Percentiles rank a stretch among this genome's conserved stretches.
Evolutionary conservation across 148 eudicot species (phyloP).

Genomic region (Spergularia marina): DNA sequence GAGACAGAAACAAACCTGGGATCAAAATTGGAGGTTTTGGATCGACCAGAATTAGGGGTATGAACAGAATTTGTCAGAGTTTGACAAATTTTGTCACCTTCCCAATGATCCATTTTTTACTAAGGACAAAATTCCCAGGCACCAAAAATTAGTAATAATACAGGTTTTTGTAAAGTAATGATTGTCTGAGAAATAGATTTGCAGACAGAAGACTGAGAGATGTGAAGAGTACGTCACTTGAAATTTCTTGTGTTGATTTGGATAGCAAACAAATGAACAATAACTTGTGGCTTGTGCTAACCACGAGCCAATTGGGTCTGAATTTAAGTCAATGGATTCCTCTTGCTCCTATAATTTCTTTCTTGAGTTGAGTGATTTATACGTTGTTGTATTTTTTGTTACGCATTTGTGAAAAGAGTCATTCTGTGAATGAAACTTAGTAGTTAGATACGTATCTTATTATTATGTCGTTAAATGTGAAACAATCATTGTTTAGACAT

Average conservation of each 20-base stretch:
- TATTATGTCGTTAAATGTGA: too few relatives aligned
- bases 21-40: slow-evolving; percentile 29
- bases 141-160: background rate
- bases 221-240: background rate
- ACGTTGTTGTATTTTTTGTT: too few relatives aligned
- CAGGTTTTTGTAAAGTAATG: background rate
- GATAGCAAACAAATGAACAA: background rate
- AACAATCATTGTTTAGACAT: too few relatives aligned
- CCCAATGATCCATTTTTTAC: slow-evolving; percentile 35
- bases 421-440: too few relatives aligned
- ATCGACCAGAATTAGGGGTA: slow-evolving; percentile 16
- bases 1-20: slow-evolving; percentile 32
- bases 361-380: too few relatives aligned
- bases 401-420: too few relatives aligned
- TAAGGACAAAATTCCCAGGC: background rate
- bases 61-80: slow-evolving; percentile 11
- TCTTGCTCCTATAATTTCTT: too few relatives aligned
- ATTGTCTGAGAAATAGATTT: background rate
- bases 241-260: background rate
- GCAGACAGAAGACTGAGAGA: background rate
- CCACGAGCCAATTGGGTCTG: slow-evolving; percentile 18
- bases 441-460: too few relatives aligned
- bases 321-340: too few relatives aligned
- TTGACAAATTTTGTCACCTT: slow-evolving; percentile 10
- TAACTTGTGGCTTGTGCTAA: slow-evolving; percentile 16